Base-by-base conservation (phyloP, 495 filamentous ascomycete species). In the Xylaria cubensis region DNA sequence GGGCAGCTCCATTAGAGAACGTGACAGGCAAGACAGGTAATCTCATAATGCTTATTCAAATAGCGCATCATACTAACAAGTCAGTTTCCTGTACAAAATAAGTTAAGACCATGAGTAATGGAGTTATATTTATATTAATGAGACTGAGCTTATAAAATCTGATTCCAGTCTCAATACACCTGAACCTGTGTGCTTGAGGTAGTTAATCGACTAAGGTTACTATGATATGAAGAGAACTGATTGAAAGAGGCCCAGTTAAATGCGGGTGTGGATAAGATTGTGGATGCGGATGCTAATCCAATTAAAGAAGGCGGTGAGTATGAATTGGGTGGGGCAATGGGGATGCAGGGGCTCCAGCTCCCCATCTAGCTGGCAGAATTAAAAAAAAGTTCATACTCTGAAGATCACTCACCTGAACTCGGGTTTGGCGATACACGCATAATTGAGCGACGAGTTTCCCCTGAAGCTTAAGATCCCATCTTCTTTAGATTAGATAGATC, bases 311-410 rank as follows among this genome's bases (percentile, higher is more conserved):
- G 69, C 69, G 69, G 69, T 71, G 69, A 64, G 21, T 1, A 8
- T 7, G 3, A 34, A 4, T 2, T 15, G 0, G 12, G 42, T 55
- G 69, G 69, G 48, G 21, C 39, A 12, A 34, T 44, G 19, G 34
- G 46, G 36, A 55, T 64, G 13, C 44, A 64, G 69, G 32, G 59
- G 34, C 56, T 36, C 21, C 36, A 44, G 69, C 42, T 64, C 69
- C 44, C 44, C 59, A 44, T 55, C 59, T 29, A n/a, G 59, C n/a
- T 58, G 68, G 69, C 69, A 71, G 69, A 71, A 71, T 71, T 70
- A 41, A 56, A 71, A 71, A 70, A 71, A 71, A 71, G 69, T 71
- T 71, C 46, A 64, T 32, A 15, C 36, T 42, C 26, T 15, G 50
- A 55, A 56, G 36, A 53, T 48, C 36, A 34, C 59, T 21, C 55